Evolutionary conservation across 2,329 filamentous ascomycete species (phyloP).

Genomic region (Rhexocercosporidium sp.): DNA sequence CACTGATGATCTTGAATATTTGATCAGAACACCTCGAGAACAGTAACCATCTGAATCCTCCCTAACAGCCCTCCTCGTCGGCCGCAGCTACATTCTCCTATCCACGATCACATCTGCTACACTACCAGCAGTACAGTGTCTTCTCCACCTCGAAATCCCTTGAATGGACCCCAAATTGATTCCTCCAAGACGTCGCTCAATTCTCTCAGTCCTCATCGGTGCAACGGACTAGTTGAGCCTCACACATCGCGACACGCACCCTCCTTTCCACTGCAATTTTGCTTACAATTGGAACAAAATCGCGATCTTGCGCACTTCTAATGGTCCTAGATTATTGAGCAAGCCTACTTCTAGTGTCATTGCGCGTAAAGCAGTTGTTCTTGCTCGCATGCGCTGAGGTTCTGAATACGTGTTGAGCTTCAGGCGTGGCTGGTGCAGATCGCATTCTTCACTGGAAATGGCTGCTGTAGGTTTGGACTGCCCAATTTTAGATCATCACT

Average conservation of each 20-base stretch:
- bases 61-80: not conserved
- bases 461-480: slow-evolving; percentile 38
- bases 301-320: slow-evolving; percentile 2
- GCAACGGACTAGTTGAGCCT: slow-evolving; percentile 22
- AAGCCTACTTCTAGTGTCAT: slow-evolving; percentile 24
- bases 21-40: slow-evolving; percentile 3
- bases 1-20: slow-evolving; percentile 6
- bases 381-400: slow-evolving; percentile 30
- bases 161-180: slow-evolving; percentile 38
- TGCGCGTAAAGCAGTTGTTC: slow-evolving; percentile 23
- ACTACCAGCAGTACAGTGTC: not conserved
- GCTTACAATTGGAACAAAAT: slow-evolving; percentile 9
- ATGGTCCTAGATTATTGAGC: slow-evolving; percentile 29
- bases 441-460: slow-evolving; percentile 33
- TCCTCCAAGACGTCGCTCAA: slow-evolving; percentile 27
- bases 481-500: slow-evolving; percentile 11
- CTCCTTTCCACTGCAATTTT: not conserved
- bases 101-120: not conserved
- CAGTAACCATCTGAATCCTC: too few relatives aligned
- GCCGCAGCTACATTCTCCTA: not conserved
- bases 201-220: slow-evolving; percentile 13
- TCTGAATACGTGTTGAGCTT: slow-evolving; percentile 31
- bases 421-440: slow-evolving; percentile 25
- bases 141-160: slow-evolving; percentile 11
- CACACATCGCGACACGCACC: slow-evolving; percentile 17